phyloP scores from a whole-genome alignment of 2,329 filamentous ascomycete species.

The Talaromyces amestolkiae region DNA sequence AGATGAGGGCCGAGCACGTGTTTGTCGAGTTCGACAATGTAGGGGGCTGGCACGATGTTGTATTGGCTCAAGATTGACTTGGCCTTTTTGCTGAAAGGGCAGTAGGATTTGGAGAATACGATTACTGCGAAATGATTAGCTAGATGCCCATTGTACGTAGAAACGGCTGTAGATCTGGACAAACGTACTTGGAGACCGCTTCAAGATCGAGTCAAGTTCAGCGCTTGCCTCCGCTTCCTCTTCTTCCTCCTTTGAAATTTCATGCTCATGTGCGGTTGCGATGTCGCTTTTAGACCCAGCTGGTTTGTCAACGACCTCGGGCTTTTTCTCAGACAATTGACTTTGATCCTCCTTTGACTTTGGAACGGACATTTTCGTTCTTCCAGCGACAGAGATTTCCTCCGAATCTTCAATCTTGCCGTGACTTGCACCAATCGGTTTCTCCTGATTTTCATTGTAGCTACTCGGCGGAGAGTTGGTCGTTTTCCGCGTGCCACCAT shows the following conservation, averaged over 20 bases:
- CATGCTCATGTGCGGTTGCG: background rate
- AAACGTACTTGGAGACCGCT: conserved; percentile 73
- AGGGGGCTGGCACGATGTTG: conserved; percentile 74
- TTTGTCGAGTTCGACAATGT: conserved; percentile 85
- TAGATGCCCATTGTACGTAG: no score
- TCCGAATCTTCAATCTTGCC: conserved; percentile 28
- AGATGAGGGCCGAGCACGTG: conserved; percentile 71
- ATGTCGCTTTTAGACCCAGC: conserved; percentile 57
- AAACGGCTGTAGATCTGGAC: background rate
- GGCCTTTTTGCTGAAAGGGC: conserved; percentile 78
- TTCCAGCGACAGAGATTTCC: conserved; percentile 54
- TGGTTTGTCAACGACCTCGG: conserved; percentile 51
- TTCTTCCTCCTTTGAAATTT: conserved; percentile 16
- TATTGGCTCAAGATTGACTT: conserved; percentile 84
- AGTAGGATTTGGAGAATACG: conserved; percentile 95
- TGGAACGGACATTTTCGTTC: conserved; percentile 50
- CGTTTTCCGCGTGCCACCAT: conserved; percentile 27
- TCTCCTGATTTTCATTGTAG: conserved; percentile 26
- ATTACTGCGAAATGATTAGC: conserved; percentile 62
- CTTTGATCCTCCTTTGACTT: conserved; percentile 35
- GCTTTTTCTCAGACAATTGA: conserved; percentile 47
- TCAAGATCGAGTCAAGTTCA: conserved; percentile 75
- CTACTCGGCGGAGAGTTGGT: conserved; percentile 20
- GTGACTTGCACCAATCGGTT: background rate
- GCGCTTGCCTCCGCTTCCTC: conserved; percentile 54